Conservation (phyloP, 2,329 filamentous ascomycete species). For the Trichoderma atrobrunneum region DNA sequence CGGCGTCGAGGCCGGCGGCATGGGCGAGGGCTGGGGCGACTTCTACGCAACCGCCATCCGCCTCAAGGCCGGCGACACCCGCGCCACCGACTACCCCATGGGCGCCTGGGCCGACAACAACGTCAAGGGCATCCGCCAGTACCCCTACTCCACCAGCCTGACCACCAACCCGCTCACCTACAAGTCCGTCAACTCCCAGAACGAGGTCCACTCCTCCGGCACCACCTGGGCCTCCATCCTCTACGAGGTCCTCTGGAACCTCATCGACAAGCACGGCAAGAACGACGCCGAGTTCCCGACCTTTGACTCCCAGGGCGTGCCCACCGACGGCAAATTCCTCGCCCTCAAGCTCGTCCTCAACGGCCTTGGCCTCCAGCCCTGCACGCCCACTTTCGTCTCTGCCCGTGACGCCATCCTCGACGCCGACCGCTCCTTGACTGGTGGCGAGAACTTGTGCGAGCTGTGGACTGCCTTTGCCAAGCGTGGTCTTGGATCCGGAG, state of each 20-base stretch:
- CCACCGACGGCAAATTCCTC: constrained; percentile 52
- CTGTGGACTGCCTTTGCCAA: constrained; percentile 57
- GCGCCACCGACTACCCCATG: constrained; percentile 46
- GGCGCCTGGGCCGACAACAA: constrained; percentile 49
- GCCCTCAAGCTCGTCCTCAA: constrained; percentile 52
- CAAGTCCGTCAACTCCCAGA: constrained; percentile 38
- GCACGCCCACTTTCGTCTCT: constrained; percentile 52
- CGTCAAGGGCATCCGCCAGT: constrained; percentile 45
- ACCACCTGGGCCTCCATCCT: constrained; percentile 52
- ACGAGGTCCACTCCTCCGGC: constrained; percentile 47
- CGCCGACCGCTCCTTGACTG: constrained; percentile 51
- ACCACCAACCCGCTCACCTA: constrained; percentile 52
- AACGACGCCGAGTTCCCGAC: constrained; percentile 41
- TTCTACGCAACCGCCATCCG: constrained; percentile 53
- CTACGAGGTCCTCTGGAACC: constrained; percentile 57
- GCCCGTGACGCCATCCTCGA: constrained; percentile 56
- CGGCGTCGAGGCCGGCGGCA: constrained; percentile 49
- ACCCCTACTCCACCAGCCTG: constrained; percentile 50
- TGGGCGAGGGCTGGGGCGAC: constrained; percentile 59
- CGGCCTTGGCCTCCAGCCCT: constrained; percentile 54
- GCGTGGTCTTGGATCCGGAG: constrained; percentile 48
- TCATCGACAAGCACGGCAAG: constrained; percentile 55
- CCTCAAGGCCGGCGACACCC: constrained; percentile 45
- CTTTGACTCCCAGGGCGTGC: constrained; percentile 43
- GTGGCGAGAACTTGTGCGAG: constrained; percentile 48